Percentiles rank a stretch among this genome's conserved stretches.
These are phyloP conservation scores for Golubevia pallescens DNA, from an alignment of 1,284 basidiomycete species.

Conservation along the genomic window DNA sequence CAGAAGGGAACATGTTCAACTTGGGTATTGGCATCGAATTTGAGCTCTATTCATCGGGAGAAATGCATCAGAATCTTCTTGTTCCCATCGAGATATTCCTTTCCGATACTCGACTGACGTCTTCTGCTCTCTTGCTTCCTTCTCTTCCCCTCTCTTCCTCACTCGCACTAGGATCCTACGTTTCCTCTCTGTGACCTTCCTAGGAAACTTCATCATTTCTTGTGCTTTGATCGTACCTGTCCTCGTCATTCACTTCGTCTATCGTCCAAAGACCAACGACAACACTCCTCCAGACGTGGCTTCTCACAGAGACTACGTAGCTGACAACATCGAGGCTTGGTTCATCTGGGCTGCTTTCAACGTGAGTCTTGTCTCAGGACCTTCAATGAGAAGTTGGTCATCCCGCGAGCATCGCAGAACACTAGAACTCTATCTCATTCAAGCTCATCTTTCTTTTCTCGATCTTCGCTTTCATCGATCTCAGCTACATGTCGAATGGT, in stretches of 20 bases:
- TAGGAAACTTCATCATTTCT: conserved; percentile 52
- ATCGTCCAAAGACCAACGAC: conserved; percentile 17
- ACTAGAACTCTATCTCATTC: too few relatives aligned
- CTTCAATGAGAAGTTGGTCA: too few relatives aligned
- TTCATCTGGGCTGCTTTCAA: conserved; percentile 62
- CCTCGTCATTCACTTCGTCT: conserved; percentile 49
- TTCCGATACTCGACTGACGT: too few relatives aligned
- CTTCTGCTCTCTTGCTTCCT: neutral
- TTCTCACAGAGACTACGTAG: conserved; percentile 32
- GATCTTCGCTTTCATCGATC: too few relatives aligned
- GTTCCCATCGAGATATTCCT: too few relatives aligned
- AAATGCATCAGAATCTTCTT: too few relatives aligned
- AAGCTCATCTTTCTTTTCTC: too few relatives aligned
- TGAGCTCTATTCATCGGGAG: too few relatives aligned
- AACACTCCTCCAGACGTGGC: conserved; percentile 14
- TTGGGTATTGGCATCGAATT: too few relatives aligned
- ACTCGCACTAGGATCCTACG: conserved; percentile 20
- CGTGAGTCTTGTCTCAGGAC: neutral
- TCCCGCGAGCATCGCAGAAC: too few relatives aligned
- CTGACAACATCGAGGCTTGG: conserved; percentile 56
- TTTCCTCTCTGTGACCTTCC: conserved; percentile 47
- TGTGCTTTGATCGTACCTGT: conserved; percentile 37
- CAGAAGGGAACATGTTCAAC: too few relatives aligned
- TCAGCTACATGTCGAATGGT: conserved; percentile 46
- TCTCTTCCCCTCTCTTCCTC: neutral